Evolutionary conservation across 208 protist genomes (phyloP), one percentile per base, ranked within the genome.

Genomic region (Leishmania amazonensis): DNA sequence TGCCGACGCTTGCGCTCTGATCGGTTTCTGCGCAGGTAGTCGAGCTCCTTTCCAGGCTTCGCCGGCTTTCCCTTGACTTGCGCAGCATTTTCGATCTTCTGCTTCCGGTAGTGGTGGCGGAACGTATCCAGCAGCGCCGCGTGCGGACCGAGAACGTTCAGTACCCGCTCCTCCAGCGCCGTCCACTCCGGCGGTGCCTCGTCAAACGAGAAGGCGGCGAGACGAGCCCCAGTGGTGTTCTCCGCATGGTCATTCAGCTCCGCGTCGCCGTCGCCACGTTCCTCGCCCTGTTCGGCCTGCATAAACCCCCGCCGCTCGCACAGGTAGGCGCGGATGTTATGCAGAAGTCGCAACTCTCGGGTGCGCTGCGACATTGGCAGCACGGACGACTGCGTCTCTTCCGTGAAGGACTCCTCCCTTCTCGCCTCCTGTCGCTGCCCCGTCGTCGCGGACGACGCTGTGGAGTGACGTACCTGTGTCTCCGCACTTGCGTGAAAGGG

Each of bases 311-410:
- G 51, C 17, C 84, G 81, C 40, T 75, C 80, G 54, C 81, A 65
- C 19, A 95, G 72, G 83, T 95, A 95, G 40, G 80, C 74, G 64
- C 84, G 87, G 47, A 96, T 93, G 81, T 95, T 91, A 80, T 96
- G 93, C 68, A 91, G 83, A 51, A 96, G 80, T 62, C 31, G 74
- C 47, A 79, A 35, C 47, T 86, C 87, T 28, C 38, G 6, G 9
- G 42, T 21, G 3, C 75, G 75, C 79, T 65, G 77, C 51, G 67
- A 45, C 21, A 42, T 45, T 21, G 45, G 24, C 3, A 21, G 53
- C 8, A 47, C 17, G 40, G 11, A 0, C 24, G 57, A 21, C 5
- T 84, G 75, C 51, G 13, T 64, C 35, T 67, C 78, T 15, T 13
- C 28, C 21, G 28, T 28, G 15, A 76, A 21, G 2, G 60, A 35